These are phyloP conservation scores for Aspergillus avenaceus DNA, from an alignment of 495 filamentous ascomycete genomes.

Conservation along the genomic window DNA sequence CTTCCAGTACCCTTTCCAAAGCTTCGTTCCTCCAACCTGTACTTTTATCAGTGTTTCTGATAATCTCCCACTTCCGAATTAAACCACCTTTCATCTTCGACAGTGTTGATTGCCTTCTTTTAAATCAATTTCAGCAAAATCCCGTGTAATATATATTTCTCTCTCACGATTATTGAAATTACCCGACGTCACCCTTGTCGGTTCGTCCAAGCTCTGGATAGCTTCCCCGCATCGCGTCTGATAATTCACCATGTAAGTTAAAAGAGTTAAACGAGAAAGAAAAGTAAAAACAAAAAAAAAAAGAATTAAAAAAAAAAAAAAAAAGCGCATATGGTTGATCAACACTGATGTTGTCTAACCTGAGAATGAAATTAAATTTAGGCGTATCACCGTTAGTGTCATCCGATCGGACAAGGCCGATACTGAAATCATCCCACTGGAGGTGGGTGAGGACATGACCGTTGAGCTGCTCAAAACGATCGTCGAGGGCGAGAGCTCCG, in stretches of 20 bases:
- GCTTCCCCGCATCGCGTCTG: constrained; percentile 18
- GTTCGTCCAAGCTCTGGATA: neutral
- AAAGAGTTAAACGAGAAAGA: no score
- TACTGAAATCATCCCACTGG: constrained; percentile 76
- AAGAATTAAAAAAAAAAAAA: neutral
- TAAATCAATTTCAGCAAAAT: neutral
- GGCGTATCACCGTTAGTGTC: constrained; percentile 85
- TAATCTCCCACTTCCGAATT: no score
- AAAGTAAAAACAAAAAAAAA: neutral
- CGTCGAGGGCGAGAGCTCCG: constrained; percentile 61
- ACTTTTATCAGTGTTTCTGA: neutral
- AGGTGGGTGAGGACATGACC: constrained; percentile 81
- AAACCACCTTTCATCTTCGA: neutral
- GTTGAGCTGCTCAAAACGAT: constrained; percentile 81
- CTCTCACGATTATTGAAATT: neutral
- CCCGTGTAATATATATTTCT: neutral
- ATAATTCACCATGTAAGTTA: constrained; percentile 18
- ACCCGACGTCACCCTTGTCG: neutral
- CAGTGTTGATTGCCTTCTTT: no score
- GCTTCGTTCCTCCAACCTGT: constrained; percentile 6
- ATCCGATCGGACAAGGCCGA: constrained; percentile 68
- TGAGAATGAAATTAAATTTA: constrained; percentile 21
- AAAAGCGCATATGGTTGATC: neutral
- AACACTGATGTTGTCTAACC: neutral
- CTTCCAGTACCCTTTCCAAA: neutral